Base-by-base conservation (phyloP, 2,329 filamentous ascomycete genomes). In the Neospermospora avenae region DNA sequence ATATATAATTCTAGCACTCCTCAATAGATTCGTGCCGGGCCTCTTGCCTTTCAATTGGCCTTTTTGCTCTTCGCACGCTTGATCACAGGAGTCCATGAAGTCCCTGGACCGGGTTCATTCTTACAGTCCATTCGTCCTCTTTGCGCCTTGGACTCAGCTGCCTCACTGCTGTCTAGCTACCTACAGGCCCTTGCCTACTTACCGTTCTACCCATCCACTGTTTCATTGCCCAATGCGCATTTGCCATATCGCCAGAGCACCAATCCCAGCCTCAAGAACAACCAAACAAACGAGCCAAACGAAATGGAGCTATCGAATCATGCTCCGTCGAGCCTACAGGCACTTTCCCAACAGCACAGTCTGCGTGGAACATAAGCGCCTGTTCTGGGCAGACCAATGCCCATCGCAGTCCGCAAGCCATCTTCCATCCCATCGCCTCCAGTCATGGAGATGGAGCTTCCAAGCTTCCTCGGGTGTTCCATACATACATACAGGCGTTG, bases 401-500 rank as follows among this genome's bases (percentile, higher is more conserved):
- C 48, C 35, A 20, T 55, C 24, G 11, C 48, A 37, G 35, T 31
- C 51, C 22, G 4, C 11, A 1, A 31, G 5, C 37, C 37, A 39
- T 25, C 42, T 37, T 16, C 46, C 45, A 28, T 20, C 34, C 24
- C 37, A 46, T 31, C 28, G 6, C 28, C 28, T 31, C 28, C 28
- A 31, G 1, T 31, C 28, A 31, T 22, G 22, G 46, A 61, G 66
- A 31, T 22, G 22, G 46, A 61, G 66, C 64, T 60, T 61, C 61
- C 59, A 61, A 67, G 57, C 67, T 72, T 74, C 69, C 65, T 68
- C 67, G 67, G 65, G 59, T 69, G 68, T 73, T 73, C 69, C 68
- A 74, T 60, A 56, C 34, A 74, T 60, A 56, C 34, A 41, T 37
- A 49, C 46, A 13, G 46, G 48, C 18, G 18, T 20, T 42, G 51